Evolutionary conservation across 768 basidiomycete genomes (phyloP).

Genomic region (Rhodosporidiobolus sp.): DNA sequence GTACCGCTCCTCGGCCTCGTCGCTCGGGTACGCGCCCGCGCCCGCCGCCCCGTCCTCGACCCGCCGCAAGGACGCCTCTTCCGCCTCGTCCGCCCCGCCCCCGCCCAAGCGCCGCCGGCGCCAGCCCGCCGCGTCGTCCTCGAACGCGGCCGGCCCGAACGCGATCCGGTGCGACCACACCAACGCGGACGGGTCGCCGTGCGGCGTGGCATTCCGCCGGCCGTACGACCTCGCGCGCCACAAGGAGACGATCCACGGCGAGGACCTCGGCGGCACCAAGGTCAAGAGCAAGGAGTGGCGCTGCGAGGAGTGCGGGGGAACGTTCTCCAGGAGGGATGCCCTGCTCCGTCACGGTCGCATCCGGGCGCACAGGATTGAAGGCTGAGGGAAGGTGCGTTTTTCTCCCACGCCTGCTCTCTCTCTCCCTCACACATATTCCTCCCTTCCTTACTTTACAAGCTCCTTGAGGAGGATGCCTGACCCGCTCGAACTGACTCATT

Average conservation of each 20-base stretch:
- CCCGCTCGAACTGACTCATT: no score
- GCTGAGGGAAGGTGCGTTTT: not conserved
- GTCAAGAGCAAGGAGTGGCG: conserved; percentile 32
- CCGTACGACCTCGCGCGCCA: conserved; percentile 46
- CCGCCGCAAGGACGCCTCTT: conserved; percentile 12
- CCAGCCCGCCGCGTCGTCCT: not conserved
- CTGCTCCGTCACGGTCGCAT: conserved; percentile 32
- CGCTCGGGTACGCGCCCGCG: not conserved
- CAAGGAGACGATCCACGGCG: conserved; percentile 45
- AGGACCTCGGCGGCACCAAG: conserved; percentile 29
- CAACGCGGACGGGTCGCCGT: conserved; percentile 3
- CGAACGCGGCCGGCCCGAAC: not conserved
- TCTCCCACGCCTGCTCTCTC: no score
- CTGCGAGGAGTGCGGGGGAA: conserved; percentile 34
- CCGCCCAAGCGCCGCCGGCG: conserved; percentile 21
- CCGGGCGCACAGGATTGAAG: conserved; percentile 15
- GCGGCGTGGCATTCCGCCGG: conserved; percentile 40
- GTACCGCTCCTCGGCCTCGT: not conserved
- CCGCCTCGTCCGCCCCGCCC: not conserved
- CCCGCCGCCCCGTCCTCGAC: not conserved
- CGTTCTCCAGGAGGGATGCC: conserved; percentile 37
- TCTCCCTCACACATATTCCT: no score
- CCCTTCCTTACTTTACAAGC: no score
- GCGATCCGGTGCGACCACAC: conserved; percentile 30
- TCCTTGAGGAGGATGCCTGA: no score